These are phyloP conservation scores for Tylopilus sp. DNA, from an alignment of 768 basidiomycete genomes.

Conservation along the genomic window DNA sequence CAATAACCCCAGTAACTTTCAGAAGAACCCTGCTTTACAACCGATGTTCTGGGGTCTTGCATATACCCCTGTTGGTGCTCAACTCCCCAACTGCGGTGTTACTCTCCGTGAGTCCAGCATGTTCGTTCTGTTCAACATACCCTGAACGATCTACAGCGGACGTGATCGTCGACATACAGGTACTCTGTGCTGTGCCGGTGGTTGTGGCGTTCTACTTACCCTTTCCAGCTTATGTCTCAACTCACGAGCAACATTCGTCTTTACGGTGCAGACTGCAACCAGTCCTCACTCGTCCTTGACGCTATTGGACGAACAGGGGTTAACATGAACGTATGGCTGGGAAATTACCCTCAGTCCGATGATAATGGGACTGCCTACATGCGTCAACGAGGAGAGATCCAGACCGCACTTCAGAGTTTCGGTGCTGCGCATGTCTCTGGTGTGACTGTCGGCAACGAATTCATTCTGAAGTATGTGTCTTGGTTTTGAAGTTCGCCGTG, in stretches of 20 bases:
- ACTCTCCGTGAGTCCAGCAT: conserved; percentile 30
- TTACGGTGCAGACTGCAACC: conserved; percentile 88
- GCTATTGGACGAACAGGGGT: conserved; percentile 91
- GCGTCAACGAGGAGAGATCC: conserved; percentile 67
- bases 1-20: conserved; percentile 76
- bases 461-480: conserved; percentile 64
- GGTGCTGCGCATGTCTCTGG: conserved; percentile 76
- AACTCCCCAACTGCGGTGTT: conserved; percentile 67
- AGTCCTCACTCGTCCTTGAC: conserved; percentile 76
- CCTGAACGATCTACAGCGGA: conserved; percentile 33
- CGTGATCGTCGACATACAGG: conserved; percentile 73
- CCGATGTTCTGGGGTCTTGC: conserved; percentile 84
- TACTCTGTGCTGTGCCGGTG: conserved; percentile 24
- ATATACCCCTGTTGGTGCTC: conserved; percentile 78
- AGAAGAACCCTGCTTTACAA: conserved; percentile 62
- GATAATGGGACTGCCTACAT: conserved; percentile 68
- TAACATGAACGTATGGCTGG: conserved; percentile 76
- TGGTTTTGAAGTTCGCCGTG: not conserved
- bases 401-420: conserved; percentile 68
- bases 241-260: conserved; percentile 77
- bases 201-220: conserved; percentile 4
- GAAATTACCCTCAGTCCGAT: conserved; percentile 59
- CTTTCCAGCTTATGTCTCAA: conserved; percentile 71
- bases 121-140: not conserved
- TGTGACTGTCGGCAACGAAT: conserved; percentile 91